A percentile compares a stretch with the other conserved stretches of the same genome.
Evolutionary conservation across 805 yeast genomes (phyloP).

Genomic region (Yamadazyma kitorensis): DNA sequence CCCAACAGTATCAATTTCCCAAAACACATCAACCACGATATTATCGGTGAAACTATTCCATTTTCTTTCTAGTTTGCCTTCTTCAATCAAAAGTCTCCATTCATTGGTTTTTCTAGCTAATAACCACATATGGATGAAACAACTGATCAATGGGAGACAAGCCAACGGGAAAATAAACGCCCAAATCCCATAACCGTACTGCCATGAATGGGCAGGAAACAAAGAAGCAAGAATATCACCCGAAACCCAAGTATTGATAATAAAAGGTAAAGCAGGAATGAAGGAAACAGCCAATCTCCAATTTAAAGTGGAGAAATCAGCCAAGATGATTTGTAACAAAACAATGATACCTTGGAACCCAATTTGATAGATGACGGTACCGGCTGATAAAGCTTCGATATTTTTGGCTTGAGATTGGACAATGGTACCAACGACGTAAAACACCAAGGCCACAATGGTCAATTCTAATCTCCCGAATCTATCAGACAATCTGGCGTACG

Average conservation of each 20-base stretch:
- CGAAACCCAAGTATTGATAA: slow-evolving; percentile 76
- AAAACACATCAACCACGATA: slow-evolving; percentile 40
- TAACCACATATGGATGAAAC: slow-evolving; percentile 55
- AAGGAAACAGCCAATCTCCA: slow-evolving; percentile 69
- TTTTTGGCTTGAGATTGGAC: slow-evolving; percentile 59
- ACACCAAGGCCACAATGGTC: slow-evolving; percentile 45
- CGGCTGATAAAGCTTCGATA: slow-evolving; percentile 60
- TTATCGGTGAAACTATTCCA: slow-evolving; percentile 30
- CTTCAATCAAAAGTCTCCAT: slow-evolving; percentile 40
- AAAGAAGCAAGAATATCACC: slow-evolving; percentile 52
- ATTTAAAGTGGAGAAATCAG: slow-evolving; percentile 66
- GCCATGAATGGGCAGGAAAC: slow-evolving; percentile 59
- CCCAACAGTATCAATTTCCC: slow-evolving; percentile 68
- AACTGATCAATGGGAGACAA: slow-evolving; percentile 55
- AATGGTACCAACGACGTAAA: slow-evolving; percentile 62
- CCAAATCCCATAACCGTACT: slow-evolving; percentile 68
- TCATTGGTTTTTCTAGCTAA: slow-evolving; percentile 54
- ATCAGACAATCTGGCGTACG: slow-evolving; percentile 62
- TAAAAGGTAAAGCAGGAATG: slow-evolving; percentile 67
- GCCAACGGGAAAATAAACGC: slow-evolving; percentile 70
- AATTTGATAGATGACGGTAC: slow-evolving; percentile 48
- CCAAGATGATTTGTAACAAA: slow-evolving; percentile 53
- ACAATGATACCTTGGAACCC: slow-evolving; percentile 65
- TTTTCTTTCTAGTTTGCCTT: slow-evolving; percentile 23
- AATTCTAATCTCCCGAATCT: slow-evolving; percentile 63